phyloP scores from a whole-genome alignment of 2,329 filamentous ascomycete species.

The Talaromyces sp. region DNA sequence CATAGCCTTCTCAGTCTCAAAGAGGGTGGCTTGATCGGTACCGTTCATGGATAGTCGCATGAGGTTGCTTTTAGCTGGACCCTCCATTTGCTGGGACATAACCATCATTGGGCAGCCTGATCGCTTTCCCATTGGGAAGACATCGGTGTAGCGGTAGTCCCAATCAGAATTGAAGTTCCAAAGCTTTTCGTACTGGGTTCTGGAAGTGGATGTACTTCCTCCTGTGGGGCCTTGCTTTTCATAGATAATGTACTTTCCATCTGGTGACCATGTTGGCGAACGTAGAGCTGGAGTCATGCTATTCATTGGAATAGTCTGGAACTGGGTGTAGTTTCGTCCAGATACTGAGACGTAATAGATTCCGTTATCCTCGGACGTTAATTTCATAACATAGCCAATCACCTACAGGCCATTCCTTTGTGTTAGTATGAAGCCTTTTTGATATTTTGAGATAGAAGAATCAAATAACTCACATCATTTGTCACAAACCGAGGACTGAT shows the following conservation, averaged over 20 bases:
- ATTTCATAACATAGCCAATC: conserved; percentile 11
- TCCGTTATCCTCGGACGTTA: conserved; percentile 5
- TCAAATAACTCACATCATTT: conserved; percentile 1
- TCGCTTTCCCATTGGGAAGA: conserved; percentile 6
- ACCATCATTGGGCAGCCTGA: conserved; percentile 2
- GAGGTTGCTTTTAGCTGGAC: not conserved
- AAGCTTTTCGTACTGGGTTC: conserved; percentile 2
- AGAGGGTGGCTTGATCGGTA: conserved; percentile 1
- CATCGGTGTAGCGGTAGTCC: conserved; percentile 15
- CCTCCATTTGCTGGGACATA: conserved; percentile 6
- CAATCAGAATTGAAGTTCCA: conserved; percentile 9
- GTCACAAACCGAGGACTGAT: conserved; percentile 9
- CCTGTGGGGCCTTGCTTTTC: conserved; percentile 10
- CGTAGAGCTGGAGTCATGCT: conserved; percentile 1
- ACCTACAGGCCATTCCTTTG: not conserved
- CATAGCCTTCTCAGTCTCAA: conserved; percentile 1
- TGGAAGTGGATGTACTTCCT: conserved; percentile 1
- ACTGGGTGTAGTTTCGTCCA: not conserved
- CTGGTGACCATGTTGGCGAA: conserved; percentile 9
- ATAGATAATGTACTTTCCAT: conserved; percentile 13
- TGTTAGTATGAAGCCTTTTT: not conserved
- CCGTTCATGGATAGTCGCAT: conserved; percentile 4
- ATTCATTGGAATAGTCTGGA: conserved; percentile 1
- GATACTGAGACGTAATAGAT: conserved; percentile 4
- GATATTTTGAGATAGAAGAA: not conserved